Evolutionary conservation across 495 filamentous ascomycete species (phyloP), one percentile per base, ranked within the genome.

Genomic region (Chaetomium cochliodes): DNA sequence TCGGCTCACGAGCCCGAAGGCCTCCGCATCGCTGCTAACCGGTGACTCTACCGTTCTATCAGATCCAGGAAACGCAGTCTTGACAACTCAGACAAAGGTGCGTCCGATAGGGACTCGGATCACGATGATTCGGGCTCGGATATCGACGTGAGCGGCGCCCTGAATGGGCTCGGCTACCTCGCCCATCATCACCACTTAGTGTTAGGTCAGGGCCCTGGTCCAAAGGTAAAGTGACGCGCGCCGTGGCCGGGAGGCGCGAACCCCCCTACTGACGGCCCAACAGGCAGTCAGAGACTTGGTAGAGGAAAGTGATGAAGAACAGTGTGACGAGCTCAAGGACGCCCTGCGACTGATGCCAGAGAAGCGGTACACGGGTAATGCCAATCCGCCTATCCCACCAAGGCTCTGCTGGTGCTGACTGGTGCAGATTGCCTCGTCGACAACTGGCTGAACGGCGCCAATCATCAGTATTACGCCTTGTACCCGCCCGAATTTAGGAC

Each of bases 401-500:
- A 23, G 1, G 3, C 25, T 23, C n/a, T 28, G 7, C 9, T 1
- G 41, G n/a, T 50, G 22, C 58, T 82, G 77, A 83, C 63, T 0
- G 5, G 28, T 0, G 41, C 57, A 84, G 83, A 85, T 58, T 77
- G 77, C 12, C 71, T 85, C 16, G 74, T 84, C 11, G 78, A 82
- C 59, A 77, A 78, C 61, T 85, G 78, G 65, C 72, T 84, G 26
- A 72, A 72, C 58, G 74, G 77, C 11, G 77, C 76, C 23, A 86
- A 84, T 63, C 76, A 78, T 49, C 78, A 79, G 44, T 86, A 84
- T 62, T 82, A 80, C 61, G 65, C 74, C 62, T 66, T 85, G 2
- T 85, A 84, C 53, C 80, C 78, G 15, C 73, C 80, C 2, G 74
- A 75, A 7, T 85, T 83, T 49, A 73, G 74, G 46, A 73, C 76